Percentiles rank a stretch among this genome's conserved stretches.
Evolutionary conservation across 768 basidiomycete species (phyloP).

Genomic region (Hysterangium stoloniferum): DNA sequence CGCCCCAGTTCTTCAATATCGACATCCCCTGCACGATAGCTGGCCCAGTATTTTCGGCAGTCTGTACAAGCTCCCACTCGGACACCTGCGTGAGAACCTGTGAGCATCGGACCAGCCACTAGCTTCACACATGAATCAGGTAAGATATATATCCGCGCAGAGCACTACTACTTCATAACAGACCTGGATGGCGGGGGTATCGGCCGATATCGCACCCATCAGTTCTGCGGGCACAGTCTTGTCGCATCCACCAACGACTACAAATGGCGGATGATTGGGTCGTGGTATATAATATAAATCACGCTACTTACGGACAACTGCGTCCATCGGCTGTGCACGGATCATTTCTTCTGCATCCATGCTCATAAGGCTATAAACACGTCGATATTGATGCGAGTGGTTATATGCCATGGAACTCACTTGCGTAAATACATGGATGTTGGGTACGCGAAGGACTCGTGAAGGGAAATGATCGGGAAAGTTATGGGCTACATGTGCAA

Average conservation of each 20-base stretch:
- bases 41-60: slow-evolving; percentile 20
- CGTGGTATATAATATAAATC: neutral
- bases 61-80: slow-evolving; percentile 23
- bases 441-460: slow-evolving; percentile 20
- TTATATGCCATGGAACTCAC: neutral
- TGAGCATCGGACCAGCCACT: slow-evolving; percentile 21
- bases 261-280: neutral
- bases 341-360: slow-evolving; percentile 24
- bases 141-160: neutral
- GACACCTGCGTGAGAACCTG: slow-evolving; percentile 17
- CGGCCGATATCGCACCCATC: slow-evolving; percentile 21
- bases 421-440: slow-evolving; percentile 21
- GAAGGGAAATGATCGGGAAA: slow-evolving; percentile 21
- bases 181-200: slow-evolving; percentile 18
- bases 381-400: neutral
- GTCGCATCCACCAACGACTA: slow-evolving; percentile 15
- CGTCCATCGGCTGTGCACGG: slow-evolving; percentile 21
- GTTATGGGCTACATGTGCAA: slow-evolving; percentile 12
- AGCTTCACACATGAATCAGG: slow-evolving; percentile 8
- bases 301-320: slow-evolving; percentile 16
- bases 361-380: slow-evolving; percentile 16
- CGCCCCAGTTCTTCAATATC: slow-evolving; percentile 20
- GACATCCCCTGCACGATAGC: slow-evolving; percentile 19
- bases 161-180: neutral
- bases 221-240: slow-evolving; percentile 24